These are phyloP conservation scores for Candida tammaniensis DNA, from an alignment of 805 yeast species.

Conservation along the genomic window DNA sequence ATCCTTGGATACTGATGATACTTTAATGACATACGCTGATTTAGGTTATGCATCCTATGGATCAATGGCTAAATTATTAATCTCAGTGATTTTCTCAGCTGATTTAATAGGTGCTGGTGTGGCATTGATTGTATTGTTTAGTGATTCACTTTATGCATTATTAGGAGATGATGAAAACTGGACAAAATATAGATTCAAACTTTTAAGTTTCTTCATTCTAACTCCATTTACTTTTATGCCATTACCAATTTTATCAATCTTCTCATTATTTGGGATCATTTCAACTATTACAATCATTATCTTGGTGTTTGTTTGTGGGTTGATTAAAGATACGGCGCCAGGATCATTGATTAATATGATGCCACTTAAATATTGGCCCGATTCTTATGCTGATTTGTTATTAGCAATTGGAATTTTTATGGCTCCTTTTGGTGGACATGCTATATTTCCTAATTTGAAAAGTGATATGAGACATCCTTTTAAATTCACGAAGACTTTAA, in stretches of 20 bases:
- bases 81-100: conserved; percentile 69
- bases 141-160: conserved; percentile 77
- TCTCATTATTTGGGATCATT: conserved; percentile 16
- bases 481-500: conserved; percentile 52
- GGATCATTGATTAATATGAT: conserved; percentile 70
- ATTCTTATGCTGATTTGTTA: conserved; percentile 46
- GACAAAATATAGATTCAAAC: conserved; percentile 53
- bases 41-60: conserved; percentile 87
- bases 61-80: conserved; percentile 64
- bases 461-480: conserved; percentile 73
- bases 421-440: conserved; percentile 86
- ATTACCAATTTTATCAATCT: conserved; percentile 63
- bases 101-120: conserved; percentile 83
- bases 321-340: conserved; percentile 57
- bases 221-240: conserved; percentile 85
- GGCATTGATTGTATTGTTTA: conserved; percentile 74
- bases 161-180: conserved; percentile 37
- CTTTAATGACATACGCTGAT: conserved; percentile 85
- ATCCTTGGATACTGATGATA: conserved; percentile 76
- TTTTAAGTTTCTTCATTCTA: conserved; percentile 63
- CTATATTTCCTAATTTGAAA: conserved; percentile 74
- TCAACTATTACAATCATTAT: conserved; percentile 52
- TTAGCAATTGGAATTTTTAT: conserved; percentile 62
- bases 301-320: conserved; percentile 60
- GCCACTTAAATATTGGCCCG: conserved; percentile 68